phyloP scores from a whole-genome alignment of 345 rosid genomes.

The Raphanus sativus region DNA sequence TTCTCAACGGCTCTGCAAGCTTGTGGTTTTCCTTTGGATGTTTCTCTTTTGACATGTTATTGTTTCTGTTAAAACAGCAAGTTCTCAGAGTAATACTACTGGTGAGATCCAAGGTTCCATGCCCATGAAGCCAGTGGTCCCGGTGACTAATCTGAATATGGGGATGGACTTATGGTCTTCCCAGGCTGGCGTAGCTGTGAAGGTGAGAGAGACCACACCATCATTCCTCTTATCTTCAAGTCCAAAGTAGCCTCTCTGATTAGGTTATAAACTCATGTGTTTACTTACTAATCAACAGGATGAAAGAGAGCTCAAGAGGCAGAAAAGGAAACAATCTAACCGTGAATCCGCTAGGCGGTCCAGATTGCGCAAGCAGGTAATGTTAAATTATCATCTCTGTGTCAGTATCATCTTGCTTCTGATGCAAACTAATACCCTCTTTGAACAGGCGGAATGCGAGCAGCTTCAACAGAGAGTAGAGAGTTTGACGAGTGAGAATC shows the following conservation, averaged over 20 bases:
- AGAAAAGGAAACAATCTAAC: slow-evolving; percentile 96
- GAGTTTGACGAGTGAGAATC: slow-evolving; percentile 60
- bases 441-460: slow-evolving; percentile 79
- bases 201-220: slow-evolving; percentile 52
- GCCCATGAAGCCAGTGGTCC: slow-evolving; percentile 67
- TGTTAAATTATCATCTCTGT: background rate
- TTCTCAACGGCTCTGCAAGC: background rate
- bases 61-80: slow-evolving; percentile 49
- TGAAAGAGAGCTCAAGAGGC: slow-evolving; percentile 89
- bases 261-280: slow-evolving; percentile 3
- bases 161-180: slow-evolving; percentile 95
- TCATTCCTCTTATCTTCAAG: slow-evolving; percentile 28
- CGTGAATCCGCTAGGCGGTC: slow-evolving; percentile 98
- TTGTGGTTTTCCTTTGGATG: background rate
- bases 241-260: slow-evolving; percentile 21
- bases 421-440: background rate
- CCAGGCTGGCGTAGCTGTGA: slow-evolving; percentile 58
- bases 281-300: slow-evolving; percentile 50
- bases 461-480: slow-evolving; percentile 86
- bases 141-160: slow-evolving; percentile 77
- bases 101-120: slow-evolving; percentile 53
- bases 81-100: slow-evolving; percentile 52
- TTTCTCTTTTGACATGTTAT: slow-evolving; percentile 6
- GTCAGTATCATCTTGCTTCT: slow-evolving; percentile 1
- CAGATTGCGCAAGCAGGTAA: slow-evolving; percentile 95